A percentile compares a stretch with the other conserved stretches of the same genome.
Conservation (phyloP, 805 yeast genomes). For the Sugiyamaella chiloensis region DNA sequence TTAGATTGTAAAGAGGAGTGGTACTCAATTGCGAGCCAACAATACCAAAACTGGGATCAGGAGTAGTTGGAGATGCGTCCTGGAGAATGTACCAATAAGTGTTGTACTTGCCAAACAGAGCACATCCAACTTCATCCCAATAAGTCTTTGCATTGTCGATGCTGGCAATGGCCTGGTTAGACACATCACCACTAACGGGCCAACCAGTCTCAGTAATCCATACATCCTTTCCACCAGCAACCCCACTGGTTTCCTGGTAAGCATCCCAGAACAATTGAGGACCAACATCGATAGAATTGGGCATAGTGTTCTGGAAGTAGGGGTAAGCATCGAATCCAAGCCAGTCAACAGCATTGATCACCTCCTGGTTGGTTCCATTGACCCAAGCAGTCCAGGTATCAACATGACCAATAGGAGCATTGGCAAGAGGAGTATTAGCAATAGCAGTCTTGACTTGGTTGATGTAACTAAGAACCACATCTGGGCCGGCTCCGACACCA, state of each 20-base stretch:
- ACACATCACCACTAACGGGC: constrained; percentile 77
- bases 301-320: constrained; percentile 84
- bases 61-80: constrained; percentile 18
- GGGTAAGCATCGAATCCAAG: constrained; percentile 86
- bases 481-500: constrained; percentile 60
- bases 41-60: constrained; percentile 24
- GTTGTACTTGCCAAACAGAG: constrained; percentile 22
- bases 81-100: constrained; percentile 24
- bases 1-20: constrained; percentile 20
- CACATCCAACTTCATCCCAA: constrained; percentile 82
- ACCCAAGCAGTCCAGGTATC: constrained; percentile 87
- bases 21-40: constrained; percentile 16
- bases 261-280: constrained; percentile 82
- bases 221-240: constrained; percentile 71
- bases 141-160: constrained; percentile 62
- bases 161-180: constrained; percentile 58
- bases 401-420: constrained; percentile 74
- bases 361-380: constrained; percentile 64
- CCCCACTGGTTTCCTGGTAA: constrained; percentile 66
- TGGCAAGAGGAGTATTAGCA: constrained; percentile 60
- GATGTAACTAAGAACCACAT: constrained; percentile 52
- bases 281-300: constrained; percentile 81
- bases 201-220: constrained; percentile 95
- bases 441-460: constrained; percentile 61
- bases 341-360: constrained; percentile 68